phyloP scores from a whole-genome alignment of 2,329 filamentous ascomycete genomes.

The Pseudocercospora crystallina region DNA sequence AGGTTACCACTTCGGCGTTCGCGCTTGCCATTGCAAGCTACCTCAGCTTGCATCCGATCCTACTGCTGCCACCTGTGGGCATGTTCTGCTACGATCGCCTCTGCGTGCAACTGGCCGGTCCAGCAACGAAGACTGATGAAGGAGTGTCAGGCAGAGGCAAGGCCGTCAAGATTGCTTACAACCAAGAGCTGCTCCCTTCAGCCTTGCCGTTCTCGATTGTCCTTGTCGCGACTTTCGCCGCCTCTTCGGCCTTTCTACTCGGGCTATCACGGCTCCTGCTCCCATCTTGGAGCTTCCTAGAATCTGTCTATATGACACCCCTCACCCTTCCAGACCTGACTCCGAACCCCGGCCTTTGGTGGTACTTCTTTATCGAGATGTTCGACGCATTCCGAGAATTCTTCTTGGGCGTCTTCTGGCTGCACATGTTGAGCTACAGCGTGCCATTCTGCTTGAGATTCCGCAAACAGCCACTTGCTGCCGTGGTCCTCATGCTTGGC shows the following conservation, averaged over 20 bases:
- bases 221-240: slow-evolving; percentile 59
- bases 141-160: slow-evolving; percentile 7
- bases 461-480: slow-evolving; percentile 80
- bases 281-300: slow-evolving; percentile 82
- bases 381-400: slow-evolving; percentile 97
- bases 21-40: slow-evolving; percentile 86
- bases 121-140: slow-evolving; percentile 7
- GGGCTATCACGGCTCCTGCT: slow-evolving; percentile 71
- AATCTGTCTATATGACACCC: slow-evolving; percentile 89
- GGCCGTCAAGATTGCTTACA: slow-evolving; percentile 19
- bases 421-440: slow-evolving; percentile 88
- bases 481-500: slow-evolving; percentile 79
- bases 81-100: slow-evolving; percentile 72
- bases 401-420: slow-evolving; percentile 97
- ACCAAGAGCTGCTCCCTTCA: slow-evolving; percentile 21
- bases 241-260: slow-evolving; percentile 63
- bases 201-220: slow-evolving; percentile 31
- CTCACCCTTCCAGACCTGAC: slow-evolving; percentile 88
- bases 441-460: slow-evolving; percentile 81
- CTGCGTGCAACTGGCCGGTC: slow-evolving; percentile 16
- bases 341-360: slow-evolving; percentile 95
- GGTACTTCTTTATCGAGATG: slow-evolving; percentile 99
- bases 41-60: slow-evolving; percentile 84
- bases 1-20: slow-evolving; percentile 72
- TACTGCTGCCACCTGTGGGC: slow-evolving; percentile 79